Conservation (phyloP, 257 asterid species). For the Fraxinus anomala region DNA sequence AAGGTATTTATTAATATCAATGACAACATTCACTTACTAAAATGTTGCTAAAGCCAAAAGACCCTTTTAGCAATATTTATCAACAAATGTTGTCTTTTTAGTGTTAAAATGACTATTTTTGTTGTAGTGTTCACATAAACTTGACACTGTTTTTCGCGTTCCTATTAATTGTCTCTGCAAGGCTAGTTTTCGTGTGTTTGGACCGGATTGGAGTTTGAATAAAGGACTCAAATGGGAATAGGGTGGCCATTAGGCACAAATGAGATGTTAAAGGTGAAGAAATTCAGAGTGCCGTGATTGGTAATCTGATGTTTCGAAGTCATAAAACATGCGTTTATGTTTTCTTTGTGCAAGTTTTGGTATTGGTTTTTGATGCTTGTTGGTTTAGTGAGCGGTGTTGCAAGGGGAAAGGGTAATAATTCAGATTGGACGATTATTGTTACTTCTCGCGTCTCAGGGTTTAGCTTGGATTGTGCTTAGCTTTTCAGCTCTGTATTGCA, state of each 20-base stretch:
- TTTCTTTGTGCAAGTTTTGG: slow-evolving; percentile 41
- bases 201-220: slow-evolving; percentile 35
- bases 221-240: slow-evolving; percentile 30
- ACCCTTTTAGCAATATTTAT: no score
- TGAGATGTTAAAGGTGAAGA: slow-evolving; percentile 29
- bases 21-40: no score
- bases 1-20: no score
- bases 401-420: slow-evolving; percentile 20
- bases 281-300: slow-evolving; percentile 35
- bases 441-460: slow-evolving; percentile 42
- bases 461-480: slow-evolving; percentile 52
- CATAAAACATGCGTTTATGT: no score
- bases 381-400: slow-evolving; percentile 33
- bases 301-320: no score
- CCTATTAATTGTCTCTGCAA: slow-evolving; percentile 63
- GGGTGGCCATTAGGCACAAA: slow-evolving; percentile 27
- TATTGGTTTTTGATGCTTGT: slow-evolving; percentile 45
- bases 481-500: slow-evolving; percentile 41
- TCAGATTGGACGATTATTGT: slow-evolving; percentile 35
- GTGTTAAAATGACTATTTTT: no score
- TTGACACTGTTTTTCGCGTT: slow-evolving; percentile 65
- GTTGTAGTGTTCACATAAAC: slow-evolving; percentile 77
- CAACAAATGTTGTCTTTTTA: no score
- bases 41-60: no score
- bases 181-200: slow-evolving; percentile 56